Evolutionary conservation across 169 alveolate genomes (phyloP).

Genomic region (Condylostoma magnum): DNA sequence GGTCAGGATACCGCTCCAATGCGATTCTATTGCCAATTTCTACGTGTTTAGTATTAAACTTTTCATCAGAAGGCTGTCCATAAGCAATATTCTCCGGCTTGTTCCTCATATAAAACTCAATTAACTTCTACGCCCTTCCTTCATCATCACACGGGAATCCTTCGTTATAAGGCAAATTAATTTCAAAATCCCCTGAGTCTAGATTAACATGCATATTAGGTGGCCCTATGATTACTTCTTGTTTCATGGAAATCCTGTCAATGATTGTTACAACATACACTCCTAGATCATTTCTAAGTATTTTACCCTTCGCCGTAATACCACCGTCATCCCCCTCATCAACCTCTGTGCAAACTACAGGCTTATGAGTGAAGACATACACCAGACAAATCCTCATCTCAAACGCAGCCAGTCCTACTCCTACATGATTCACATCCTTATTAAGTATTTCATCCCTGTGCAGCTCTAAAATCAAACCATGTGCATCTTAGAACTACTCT

Average conservation of each 20-base stretch:
- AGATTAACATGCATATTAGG: slow-evolving; percentile 29
- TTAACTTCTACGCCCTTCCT: slow-evolving; percentile 56
- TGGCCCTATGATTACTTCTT: slow-evolving; percentile 50
- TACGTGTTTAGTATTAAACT: slow-evolving; percentile 69
- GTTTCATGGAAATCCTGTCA: slow-evolving; percentile 42
- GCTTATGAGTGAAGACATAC: neutral
- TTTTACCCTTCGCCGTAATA: slow-evolving; percentile 71
- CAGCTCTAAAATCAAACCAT: slow-evolving; percentile 1
- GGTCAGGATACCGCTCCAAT: slow-evolving; percentile 75
- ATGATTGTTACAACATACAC: slow-evolving; percentile 77
- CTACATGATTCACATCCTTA: slow-evolving; percentile 5
- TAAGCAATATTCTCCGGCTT: slow-evolving; percentile 80
- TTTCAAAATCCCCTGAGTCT: slow-evolving; percentile 28
- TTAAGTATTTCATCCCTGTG: neutral
- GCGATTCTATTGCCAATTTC: slow-evolving; percentile 69
- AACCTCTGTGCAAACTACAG: neutral
- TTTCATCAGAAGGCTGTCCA: slow-evolving; percentile 61
- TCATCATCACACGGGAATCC: slow-evolving; percentile 47
- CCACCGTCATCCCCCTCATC: slow-evolving; percentile 50
- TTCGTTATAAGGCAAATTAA: neutral
- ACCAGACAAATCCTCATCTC: slow-evolving; percentile 1
- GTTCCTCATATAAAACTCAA: slow-evolving; percentile 79
- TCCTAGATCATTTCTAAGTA: slow-evolving; percentile 73
- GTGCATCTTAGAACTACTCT: slow-evolving; percentile 29
- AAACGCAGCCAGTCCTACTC: slow-evolving; percentile 21